Base-by-base conservation (phyloP, 2,329 filamentous ascomycete species). In the Akanthomyces uredinophilus region DNA sequence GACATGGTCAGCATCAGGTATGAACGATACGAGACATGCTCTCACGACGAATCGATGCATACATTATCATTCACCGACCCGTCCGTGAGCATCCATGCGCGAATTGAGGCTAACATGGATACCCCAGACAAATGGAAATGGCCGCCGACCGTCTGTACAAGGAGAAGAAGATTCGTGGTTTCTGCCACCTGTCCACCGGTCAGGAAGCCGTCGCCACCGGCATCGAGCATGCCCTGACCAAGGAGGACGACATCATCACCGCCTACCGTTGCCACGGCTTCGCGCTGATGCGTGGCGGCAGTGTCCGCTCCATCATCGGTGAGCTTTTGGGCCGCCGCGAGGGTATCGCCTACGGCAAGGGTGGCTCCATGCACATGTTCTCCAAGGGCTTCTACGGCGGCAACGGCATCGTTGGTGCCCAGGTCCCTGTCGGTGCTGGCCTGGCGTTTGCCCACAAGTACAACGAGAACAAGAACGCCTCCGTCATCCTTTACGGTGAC, bases 311-410 rank as follows among this genome's bases (percentile, higher is more conserved):
- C 71, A 96, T 98, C 79, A 96, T 98, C 70, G 94, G 94, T 71
- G 94, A 98, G 82, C 86, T 98, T 69, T 87, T 99, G 62, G 95
- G 95, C 72, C 90, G 95, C 72, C 89, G 94, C 76, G 92, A 96
- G 78, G 95, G 95, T 81, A 97, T 99, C 73, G 90, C 95, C 66
- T 96, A 96, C 82, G 95, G 95, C 77, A 99, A 99, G 87, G 95
- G 95, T 78, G 95, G 95, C 68, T 97, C 93, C 67, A 99, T 99
- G 95, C 95, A 99, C 85, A 99, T 99, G 95, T 99, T 99, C 82
- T 83, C 92, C 71, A 93, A 92, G 79, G 91, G 91, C 68, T 99
- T 99, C 85, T 99, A 96, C 78, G 95, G 95, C 73, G 95, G 95
- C 72, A 99, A 99, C 82, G 95, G 95, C 81, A 99, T 99, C 69